Evolutionary conservation across 2,329 filamentous ascomycete genomes (phyloP), one percentile per base, ranked within the genome.

Genomic region (Talaromyces piceae): DNA sequence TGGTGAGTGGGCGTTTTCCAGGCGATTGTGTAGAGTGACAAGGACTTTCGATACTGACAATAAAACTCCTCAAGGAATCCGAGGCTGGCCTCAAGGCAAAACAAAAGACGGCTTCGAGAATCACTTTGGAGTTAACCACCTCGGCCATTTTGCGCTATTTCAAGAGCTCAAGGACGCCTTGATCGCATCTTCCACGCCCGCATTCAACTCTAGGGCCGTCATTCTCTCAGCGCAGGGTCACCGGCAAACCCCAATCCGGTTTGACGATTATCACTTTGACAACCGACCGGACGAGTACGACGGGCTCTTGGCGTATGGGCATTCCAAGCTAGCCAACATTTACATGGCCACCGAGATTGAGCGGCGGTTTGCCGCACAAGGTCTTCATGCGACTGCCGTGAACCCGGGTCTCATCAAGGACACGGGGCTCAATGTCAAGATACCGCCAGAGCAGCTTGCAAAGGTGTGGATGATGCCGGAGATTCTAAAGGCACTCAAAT

Each of bases 341-440:
- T 53, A 53, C 31, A 53, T 49, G 51, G 47, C 51, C 0, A 41
- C n/a, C 3, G 51, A 53, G 11, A 53, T 53, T 28, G 51, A 53
- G 47, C 47, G 51, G 2, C 33, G 41, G 0, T 53, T 46, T 13
- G 31, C 41, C 4, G 23, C 9, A 13, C 26, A 49, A 25, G 51
- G 47, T 4, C 30, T 53, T 2, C 51, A 53, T 25, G 47, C 51
- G 5, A 53, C 51, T 1, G 30, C 41, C 16, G 46, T 53, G 9
- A 49, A 53, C 27, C 51, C 51, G 5, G 51, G 51, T 1, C 4
- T 49, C 4, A 53, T 53, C 5, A 22, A 37, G 5, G 47, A 31
- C 1, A 53, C 51, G 11, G 51, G 45, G 1, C 16, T 53, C 2
- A 53, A 53, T 13, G 31, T 30, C 16, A 49, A 53, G 5, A 37